Percentiles rank a stretch among this genome's conserved stretches.
Conservation (phyloP, 2,329 filamentous ascomycete genomes). For the Epichloe festucae region DNA sequence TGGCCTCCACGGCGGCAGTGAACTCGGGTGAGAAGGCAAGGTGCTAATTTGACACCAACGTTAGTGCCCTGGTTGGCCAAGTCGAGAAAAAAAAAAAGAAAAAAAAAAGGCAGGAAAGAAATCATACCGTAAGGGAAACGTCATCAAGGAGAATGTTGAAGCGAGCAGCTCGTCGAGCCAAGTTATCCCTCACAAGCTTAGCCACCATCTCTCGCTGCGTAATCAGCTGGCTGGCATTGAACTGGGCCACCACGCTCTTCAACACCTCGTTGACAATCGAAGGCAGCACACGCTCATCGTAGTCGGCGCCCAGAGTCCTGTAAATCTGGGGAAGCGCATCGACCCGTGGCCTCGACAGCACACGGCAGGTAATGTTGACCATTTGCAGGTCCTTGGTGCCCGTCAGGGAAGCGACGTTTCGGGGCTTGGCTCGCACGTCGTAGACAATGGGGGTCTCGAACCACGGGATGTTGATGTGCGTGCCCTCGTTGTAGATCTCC, state of each 20-base stretch:
- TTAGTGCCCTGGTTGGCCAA: not conserved
- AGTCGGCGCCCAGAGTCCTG: slow-evolving; percentile 86
- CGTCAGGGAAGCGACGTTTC: slow-evolving; percentile 95
- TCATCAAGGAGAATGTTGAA: slow-evolving; percentile 98
- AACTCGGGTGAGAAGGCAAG: slow-evolving; percentile 63
- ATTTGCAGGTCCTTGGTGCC: slow-evolving; percentile 99
- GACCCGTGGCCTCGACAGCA: slow-evolving; percentile 81
- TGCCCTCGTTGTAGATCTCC: slow-evolving; percentile 95
- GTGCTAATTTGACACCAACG: slow-evolving; percentile 31
- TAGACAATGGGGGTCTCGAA: slow-evolving; percentile 94
- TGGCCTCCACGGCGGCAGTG: slow-evolving; percentile 59
- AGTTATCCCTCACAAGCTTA: slow-evolving; percentile 79
- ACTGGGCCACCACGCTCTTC: slow-evolving; percentile 97
- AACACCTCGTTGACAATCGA: slow-evolving; percentile 98
- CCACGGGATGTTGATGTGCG: slow-evolving; percentile 90
- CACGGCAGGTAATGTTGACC: slow-evolving; percentile 99
- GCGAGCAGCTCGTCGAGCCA: slow-evolving; percentile 77
- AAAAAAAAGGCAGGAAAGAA: not conserved
- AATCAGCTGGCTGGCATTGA: slow-evolving; percentile 96
- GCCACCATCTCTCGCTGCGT: slow-evolving; percentile 98
- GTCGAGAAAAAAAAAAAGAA: not conserved
- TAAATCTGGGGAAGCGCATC: slow-evolving; percentile 92
- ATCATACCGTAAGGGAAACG: slow-evolving; percentile 79
- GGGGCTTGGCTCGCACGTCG: slow-evolving; percentile 93
- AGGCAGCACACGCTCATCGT: slow-evolving; percentile 90